phyloP scores from a whole-genome alignment of 164 flowering plant species.

The Magnolia changhungtana region DNA sequence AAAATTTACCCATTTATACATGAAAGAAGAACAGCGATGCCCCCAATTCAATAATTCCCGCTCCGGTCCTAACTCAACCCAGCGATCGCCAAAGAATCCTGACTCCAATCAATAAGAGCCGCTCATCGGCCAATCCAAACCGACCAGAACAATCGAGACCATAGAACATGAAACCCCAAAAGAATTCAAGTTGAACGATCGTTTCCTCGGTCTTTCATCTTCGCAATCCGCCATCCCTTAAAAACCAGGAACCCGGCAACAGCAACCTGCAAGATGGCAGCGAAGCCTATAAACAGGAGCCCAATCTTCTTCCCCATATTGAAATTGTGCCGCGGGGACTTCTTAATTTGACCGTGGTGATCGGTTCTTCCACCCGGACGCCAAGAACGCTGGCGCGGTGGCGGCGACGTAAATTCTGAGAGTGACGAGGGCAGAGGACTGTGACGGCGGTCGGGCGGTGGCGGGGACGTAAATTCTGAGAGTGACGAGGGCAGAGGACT shows the following conservation, averaged over 20 bases:
- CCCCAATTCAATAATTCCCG: neutral
- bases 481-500: neutral
- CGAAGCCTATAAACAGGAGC: conserved; percentile 26
- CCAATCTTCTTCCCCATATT: conserved; percentile 30
- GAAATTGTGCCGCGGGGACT: neutral
- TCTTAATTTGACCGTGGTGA: neutral
- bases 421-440: neutral
- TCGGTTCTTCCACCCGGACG: neutral
- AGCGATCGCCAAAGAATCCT: too few relatives aligned
- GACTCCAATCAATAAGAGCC: neutral
- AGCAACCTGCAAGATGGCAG: conserved; percentile 24
- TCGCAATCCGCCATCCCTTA: conserved; percentile 25
- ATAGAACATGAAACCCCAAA: neutral
- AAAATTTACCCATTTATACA: neutral
- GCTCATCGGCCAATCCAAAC: neutral
- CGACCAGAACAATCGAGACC: neutral
- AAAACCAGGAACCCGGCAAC: conserved; percentile 21
- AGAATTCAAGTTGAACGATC: neutral
- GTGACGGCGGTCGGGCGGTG: neutral
- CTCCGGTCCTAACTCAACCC: neutral
- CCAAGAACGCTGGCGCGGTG: neutral
- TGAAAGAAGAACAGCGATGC: neutral
- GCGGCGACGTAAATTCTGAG: neutral
- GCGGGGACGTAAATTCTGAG: neutral
- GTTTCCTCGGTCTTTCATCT: neutral